Evolutionary conservation across 176 grass and related monocot species (phyloP), one percentile per base, ranked within the genome.

Genomic region (Panicum miliaceum): DNA sequence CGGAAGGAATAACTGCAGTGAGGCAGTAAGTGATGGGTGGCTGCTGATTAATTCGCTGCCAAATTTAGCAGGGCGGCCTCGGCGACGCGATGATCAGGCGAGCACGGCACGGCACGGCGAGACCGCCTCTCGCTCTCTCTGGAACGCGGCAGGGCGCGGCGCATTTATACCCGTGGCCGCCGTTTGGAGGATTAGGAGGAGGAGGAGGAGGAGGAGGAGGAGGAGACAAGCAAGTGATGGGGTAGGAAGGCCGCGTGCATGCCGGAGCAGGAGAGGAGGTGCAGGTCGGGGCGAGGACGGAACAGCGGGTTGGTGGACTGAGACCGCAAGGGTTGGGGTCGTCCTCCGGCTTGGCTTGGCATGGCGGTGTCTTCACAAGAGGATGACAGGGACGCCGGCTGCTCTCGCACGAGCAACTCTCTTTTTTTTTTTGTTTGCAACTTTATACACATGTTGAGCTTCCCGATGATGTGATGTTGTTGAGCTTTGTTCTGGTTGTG

Each of bases 351-450:
- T 57, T 75, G 76, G 82, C 76, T 54, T 61, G 71, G 32, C 71
- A 69, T 78, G 86, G 77, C 88, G 77, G 82, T 85, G 68, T 76
- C 88, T 85, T 85, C 53, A 53, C 64, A 72, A 43, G 38, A 53
- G 64, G 82, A 54, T 27, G 88, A 90, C 46, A 86, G 56, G 7
- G 77, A 90, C 83, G 8, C 48, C 72, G 51, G 35, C 82, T 60
- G 27, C 6, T 32, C 6, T 32, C 6, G 15, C 9, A 74, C 71
- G 15, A 32, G 26, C 23, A 19, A 4, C 45, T 19, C 48, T 25
- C 7, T 34, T 6, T n/a, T 12, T 22, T 8, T n/a, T 4, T 32
- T 32, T 32, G 29, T 32, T 32, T 32, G 29, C 29, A 32, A 32
- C 29, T 32, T 32, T 32, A 32, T 32, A 32, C 29, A 1, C 29